Percentiles rank a stretch among this genome's conserved stretches.
Conservation (phyloP, 2,329 filamentous ascomycete species). For the Sphaceloma murrayae region DNA sequence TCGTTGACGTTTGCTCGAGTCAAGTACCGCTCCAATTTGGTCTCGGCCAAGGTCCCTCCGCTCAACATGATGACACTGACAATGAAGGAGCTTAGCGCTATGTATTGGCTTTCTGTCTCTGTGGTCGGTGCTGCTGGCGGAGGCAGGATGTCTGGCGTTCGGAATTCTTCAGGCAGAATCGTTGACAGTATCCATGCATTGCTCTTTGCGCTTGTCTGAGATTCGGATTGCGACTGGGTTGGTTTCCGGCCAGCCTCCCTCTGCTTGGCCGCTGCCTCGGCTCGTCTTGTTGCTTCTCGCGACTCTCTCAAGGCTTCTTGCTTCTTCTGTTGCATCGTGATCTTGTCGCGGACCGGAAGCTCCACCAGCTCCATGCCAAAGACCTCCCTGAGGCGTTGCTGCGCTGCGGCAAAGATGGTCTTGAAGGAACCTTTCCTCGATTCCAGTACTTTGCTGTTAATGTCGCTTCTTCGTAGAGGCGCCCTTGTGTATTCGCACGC, state of each 20-base stretch:
- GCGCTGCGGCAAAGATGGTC: conserved; percentile 65
- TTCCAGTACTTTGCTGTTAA: conserved; percentile 60
- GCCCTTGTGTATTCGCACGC: conserved; percentile 51
- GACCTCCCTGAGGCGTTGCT: conserved; percentile 56
- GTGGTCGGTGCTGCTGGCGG: conserved; percentile 58
- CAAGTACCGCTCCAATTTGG: conserved; percentile 68
- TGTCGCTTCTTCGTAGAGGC: conserved; percentile 49
- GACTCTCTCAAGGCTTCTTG: not conserved
- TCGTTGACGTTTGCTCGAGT: conserved; percentile 64
- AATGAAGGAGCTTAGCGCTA: conserved; percentile 69
- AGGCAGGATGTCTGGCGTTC: conserved; percentile 52
- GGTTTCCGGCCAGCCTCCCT: not conserved
- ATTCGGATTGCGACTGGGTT: conserved; percentile 38
- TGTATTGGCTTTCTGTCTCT: conserved; percentile 67
- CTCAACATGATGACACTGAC: conserved; percentile 65
- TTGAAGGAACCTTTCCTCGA: conserved; percentile 61
- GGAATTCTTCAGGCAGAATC: conserved; percentile 59
- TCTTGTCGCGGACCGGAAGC: conserved; percentile 69
- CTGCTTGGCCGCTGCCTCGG: not conserved
- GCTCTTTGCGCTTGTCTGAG: conserved; percentile 17
- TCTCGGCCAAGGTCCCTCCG: conserved; percentile 63
- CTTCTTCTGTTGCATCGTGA: conserved; percentile 39
- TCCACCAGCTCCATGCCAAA: conserved; percentile 95
- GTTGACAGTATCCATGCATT: conserved; percentile 62
- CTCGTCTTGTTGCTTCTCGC: not conserved